A percentile compares a stretch with the other conserved stretches of the same genome.
phyloP scores from a whole-genome alignment of 768 basidiomycete species.

The Xanthoconium purpureum region DNA sequence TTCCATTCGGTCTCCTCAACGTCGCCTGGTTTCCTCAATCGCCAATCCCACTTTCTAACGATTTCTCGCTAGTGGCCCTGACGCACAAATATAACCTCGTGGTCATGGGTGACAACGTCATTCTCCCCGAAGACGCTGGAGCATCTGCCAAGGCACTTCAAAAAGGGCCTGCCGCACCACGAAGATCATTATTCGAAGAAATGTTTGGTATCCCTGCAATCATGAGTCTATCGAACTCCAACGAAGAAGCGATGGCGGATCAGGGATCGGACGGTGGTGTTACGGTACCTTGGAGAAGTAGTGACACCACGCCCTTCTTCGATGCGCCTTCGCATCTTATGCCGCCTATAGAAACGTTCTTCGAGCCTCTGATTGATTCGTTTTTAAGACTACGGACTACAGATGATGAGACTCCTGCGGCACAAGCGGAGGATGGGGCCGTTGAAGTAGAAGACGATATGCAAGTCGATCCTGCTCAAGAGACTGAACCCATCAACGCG shows the following conservation, averaged over 20 bases:
- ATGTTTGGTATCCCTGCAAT: conserved; percentile 85
- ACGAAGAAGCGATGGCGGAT: conserved; percentile 13
- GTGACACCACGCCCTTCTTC: conserved; percentile 49
- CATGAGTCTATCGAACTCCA: conserved; percentile 26
- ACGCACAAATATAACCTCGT: conserved; percentile 64
- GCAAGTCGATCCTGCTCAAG: conserved; percentile 35
- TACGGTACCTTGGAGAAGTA: conserved; percentile 37
- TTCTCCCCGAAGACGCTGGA: conserved; percentile 41
- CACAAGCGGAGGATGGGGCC: conserved; percentile 18
- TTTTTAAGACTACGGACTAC: conserved; percentile 38
- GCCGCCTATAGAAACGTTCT: conserved; percentile 70
- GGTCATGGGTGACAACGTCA: conserved; percentile 60
- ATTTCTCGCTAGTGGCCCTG: conserved; percentile 66
- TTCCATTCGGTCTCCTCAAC: conserved; percentile 66
- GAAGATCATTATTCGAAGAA: conserved; percentile 78
- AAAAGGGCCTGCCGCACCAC: conserved; percentile 31
- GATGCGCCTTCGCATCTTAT: conserved; percentile 72
- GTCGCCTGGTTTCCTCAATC: conserved; percentile 39
- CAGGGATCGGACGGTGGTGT: conserved; percentile 14
- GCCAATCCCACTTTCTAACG: conserved; percentile 31
- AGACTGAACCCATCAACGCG: conserved; percentile 15
- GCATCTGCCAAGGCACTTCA: conserved; percentile 38
- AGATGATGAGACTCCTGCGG: conserved; percentile 13
- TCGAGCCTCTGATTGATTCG: conserved; percentile 56
- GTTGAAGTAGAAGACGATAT: conserved; percentile 45